These are phyloP conservation scores for Cystobasidiaceae sp. DNA, from an alignment of 1,284 basidiomycete genomes.

Conservation along the genomic window DNA sequence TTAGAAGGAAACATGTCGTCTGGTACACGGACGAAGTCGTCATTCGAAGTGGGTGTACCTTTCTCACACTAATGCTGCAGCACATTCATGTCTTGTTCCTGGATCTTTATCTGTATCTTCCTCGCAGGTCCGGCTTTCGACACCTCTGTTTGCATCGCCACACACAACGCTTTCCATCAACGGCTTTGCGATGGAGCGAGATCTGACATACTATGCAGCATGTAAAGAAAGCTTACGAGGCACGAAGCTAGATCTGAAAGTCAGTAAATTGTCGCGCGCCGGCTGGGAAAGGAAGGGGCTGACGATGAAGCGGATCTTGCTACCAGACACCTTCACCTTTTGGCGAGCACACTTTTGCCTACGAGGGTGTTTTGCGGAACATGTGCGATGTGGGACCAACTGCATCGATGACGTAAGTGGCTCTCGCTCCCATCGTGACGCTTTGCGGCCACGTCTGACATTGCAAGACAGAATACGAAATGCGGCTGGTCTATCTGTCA, in stretches of 20 bases:
- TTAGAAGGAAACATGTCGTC: constrained; percentile 76
- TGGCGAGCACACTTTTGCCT: constrained; percentile 70
- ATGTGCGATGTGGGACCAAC: constrained; percentile 63
- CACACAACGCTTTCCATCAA: constrained; percentile 59
- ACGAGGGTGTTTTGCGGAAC: constrained; percentile 72
- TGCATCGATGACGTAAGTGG: constrained; percentile 69
- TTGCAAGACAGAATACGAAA: constrained; percentile 63
- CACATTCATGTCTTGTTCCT: neutral
- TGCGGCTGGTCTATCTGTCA: constrained; percentile 69
- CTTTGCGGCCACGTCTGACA: neutral
- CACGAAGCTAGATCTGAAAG: constrained; percentile 61
- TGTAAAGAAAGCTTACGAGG: constrained; percentile 64
- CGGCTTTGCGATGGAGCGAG: constrained; percentile 61
- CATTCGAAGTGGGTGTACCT: constrained; percentile 64
- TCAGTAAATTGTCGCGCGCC: constrained; percentile 47
- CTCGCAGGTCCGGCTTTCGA: constrained; percentile 35
- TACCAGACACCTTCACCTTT: constrained; percentile 46
- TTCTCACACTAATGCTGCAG: neutral
- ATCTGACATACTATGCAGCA: constrained; percentile 65
- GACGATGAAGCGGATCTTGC: too few relatives aligned
- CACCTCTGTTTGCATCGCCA: constrained; percentile 51
- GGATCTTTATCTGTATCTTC: neutral
- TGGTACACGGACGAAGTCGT: constrained; percentile 80
- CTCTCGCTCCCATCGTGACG: neutral
- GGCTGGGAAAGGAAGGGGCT: too few relatives aligned